Percentiles rank a stretch among this genome's conserved stretches.
Conservation (phyloP, 2,329 filamentous ascomycete genomes). For the Ascochyta viciae-villosae region DNA sequence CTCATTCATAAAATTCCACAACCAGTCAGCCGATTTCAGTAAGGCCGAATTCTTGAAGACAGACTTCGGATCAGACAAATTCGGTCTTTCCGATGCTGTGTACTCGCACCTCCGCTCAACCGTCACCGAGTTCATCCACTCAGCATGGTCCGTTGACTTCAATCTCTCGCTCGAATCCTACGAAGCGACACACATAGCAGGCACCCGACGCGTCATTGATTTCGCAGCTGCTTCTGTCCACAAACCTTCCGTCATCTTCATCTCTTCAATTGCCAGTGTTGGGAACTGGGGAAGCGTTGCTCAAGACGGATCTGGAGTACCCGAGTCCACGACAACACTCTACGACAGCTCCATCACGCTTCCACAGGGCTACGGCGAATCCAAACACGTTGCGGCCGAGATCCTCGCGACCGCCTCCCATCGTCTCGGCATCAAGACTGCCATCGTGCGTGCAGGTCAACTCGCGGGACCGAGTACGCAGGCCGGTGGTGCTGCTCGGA, state of each 20-base stretch:
- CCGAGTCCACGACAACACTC: conserved; percentile 25
- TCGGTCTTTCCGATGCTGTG: conserved; percentile 48
- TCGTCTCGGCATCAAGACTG: conserved; percentile 29
- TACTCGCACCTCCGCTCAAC: conserved; percentile 19
- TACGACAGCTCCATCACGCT: conserved; percentile 42
- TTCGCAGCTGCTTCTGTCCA: conserved; percentile 9
- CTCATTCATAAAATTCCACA: conserved; percentile 2
- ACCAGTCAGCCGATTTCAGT: conserved; percentile 2
- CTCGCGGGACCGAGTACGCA: conserved; percentile 35
- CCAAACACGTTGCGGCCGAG: conserved; percentile 46
- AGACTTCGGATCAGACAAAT: conserved; percentile 24
- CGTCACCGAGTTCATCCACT: conserved; percentile 57
- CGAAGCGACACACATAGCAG: conserved; percentile 21
- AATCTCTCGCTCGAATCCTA: conserved; percentile 38
- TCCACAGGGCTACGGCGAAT: conserved; percentile 49
- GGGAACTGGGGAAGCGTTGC: conserved; percentile 12
- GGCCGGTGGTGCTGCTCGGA: conserved; percentile 30
- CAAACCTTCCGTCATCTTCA: conserved; percentile 44
- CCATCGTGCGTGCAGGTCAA: conserved; percentile 39
- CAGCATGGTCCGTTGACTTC: conserved; percentile 65
- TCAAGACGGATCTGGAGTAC: conserved; percentile 5
- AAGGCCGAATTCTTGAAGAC: conserved; percentile 21
- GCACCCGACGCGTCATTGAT: conserved; percentile 15
- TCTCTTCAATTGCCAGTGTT: conserved; percentile 49
- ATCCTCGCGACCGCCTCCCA: conserved; percentile 42